A percentile compares a stretch with the other conserved stretches of the same genome.
Conservation (phyloP, 257 asterid genomes). For the Ballota nigra region DNA sequence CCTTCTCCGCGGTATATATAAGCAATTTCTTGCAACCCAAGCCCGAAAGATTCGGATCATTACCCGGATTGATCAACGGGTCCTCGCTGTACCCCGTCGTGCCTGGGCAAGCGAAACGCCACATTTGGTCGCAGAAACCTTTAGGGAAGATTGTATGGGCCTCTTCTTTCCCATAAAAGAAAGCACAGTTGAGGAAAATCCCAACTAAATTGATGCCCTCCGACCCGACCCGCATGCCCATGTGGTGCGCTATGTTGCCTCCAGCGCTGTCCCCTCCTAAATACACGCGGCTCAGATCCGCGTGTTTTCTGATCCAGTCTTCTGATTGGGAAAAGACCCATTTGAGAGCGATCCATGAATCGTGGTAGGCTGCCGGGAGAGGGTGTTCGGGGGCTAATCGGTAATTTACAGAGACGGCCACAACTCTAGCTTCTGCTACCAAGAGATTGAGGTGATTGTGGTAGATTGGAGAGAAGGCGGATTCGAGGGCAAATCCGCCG, state of each 20-base stretch:
- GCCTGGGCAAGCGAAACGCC: conserved; percentile 14
- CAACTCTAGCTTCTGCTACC: conserved; percentile 26
- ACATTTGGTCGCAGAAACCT: not conserved
- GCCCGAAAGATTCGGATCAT: conserved; percentile 11
- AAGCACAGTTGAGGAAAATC: conserved; percentile 36
- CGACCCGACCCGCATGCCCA: conserved; percentile 31
- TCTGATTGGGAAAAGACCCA: conserved; percentile 35
- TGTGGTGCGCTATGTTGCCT: conserved; percentile 36
- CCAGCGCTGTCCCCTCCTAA: conserved; percentile 50
- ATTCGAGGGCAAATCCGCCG: conserved; percentile 27
- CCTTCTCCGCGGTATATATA: conserved; percentile 28
- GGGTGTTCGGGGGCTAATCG: conserved; percentile 48
- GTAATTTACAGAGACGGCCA: conserved; percentile 41
- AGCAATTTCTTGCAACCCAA: conserved; percentile 25
- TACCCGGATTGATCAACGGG: conserved; percentile 22
- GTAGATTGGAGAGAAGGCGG: conserved; percentile 33
- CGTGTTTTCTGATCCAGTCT: conserved; percentile 37
- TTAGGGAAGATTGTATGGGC: not conserved
- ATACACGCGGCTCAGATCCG: conserved; percentile 32
- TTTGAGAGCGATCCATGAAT: conserved; percentile 38
- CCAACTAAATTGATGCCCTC: conserved; percentile 31
- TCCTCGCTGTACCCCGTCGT: conserved; percentile 15
- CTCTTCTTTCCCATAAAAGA: conserved; percentile 27
- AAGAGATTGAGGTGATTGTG: conserved; percentile 32
- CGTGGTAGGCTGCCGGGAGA: conserved; percentile 41